phyloP scores from a whole-genome alignment of 257 asterid genomes.

The Ilex aquifolium region DNA sequence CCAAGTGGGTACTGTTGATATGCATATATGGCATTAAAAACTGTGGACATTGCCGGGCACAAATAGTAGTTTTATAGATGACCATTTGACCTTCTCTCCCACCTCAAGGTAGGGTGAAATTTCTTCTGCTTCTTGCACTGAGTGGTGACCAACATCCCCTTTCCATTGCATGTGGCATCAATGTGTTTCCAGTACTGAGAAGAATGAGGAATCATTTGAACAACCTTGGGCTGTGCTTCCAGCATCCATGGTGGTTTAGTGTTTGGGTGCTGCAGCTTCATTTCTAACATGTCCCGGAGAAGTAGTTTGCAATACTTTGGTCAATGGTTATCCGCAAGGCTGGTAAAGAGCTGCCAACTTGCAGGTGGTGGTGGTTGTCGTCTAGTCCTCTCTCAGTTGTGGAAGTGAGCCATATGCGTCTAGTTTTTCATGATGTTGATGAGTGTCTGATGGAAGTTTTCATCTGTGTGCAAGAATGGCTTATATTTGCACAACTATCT shows the following conservation, averaged over 20 bases:
- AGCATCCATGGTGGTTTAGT: neutral
- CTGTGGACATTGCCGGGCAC: no score
- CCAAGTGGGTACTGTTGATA: no score
- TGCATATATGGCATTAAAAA: no score
- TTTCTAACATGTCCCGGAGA: neutral
- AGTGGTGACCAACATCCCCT: neutral
- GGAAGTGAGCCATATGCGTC: neutral
- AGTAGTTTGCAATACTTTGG: neutral
- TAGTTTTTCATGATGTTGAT: neutral
- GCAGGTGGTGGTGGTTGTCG: neutral
- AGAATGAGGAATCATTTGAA: neutral
- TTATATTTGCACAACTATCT: no score
- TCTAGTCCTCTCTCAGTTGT: neutral
- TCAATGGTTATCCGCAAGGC: neutral
- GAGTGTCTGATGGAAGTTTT: neutral
- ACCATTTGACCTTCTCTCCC: neutral
- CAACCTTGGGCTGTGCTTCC: neutral
- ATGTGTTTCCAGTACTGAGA: no score
- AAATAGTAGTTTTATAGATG: no score
- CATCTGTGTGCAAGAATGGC: no score
- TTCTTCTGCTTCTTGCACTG: neutral
- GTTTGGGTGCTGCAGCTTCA: neutral
- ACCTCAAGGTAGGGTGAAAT: neutral
- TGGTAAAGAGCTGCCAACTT: neutral
- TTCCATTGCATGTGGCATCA: neutral